A percentile compares a stretch with the other conserved stretches of the same genome.
These are phyloP conservation scores for Cladorrhinum samala DNA, from an alignment of 495 filamentous ascomycete species.

Conservation along the genomic window DNA sequence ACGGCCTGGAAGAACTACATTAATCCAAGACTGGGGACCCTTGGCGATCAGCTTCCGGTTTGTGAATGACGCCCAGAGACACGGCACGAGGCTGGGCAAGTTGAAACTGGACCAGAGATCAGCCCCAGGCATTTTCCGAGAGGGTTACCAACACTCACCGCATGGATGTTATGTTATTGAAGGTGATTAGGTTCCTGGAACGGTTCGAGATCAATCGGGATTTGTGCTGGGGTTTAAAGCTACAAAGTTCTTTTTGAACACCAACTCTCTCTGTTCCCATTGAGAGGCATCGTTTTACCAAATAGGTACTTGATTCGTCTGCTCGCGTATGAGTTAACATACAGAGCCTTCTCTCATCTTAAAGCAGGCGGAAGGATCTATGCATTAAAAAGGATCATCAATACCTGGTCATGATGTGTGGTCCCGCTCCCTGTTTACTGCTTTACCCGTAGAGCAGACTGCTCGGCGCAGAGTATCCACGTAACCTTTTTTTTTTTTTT, in stretches of 20 bases:
- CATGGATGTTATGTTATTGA: too few relatives aligned
- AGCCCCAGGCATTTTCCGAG: not conserved
- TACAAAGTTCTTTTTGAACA: too few relatives aligned
- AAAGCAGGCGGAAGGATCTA: constrained; percentile 5
- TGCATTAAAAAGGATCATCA: constrained; percentile 1
- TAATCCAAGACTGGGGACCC: constrained; percentile 1
- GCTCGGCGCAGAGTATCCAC: not conserved
- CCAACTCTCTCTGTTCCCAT: too few relatives aligned
- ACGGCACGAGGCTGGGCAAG: not conserved
- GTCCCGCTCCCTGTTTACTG: not conserved
- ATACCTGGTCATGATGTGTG: not conserved
- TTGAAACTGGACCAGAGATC: not conserved
- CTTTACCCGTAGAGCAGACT: not conserved
- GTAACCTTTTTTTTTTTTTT: not conserved
- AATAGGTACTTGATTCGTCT: too few relatives aligned
- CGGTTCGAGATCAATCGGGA: too few relatives aligned
- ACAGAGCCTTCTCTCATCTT: too few relatives aligned
- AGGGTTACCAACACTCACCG: too few relatives aligned
- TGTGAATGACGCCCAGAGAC: not conserved
- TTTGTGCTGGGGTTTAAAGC: too few relatives aligned
- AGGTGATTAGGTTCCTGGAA: too few relatives aligned
- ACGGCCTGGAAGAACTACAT: not conserved
- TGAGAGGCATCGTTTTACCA: too few relatives aligned
- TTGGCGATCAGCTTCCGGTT: constrained; percentile 6
- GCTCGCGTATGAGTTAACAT: too few relatives aligned